Evolutionary conservation across 2,329 filamentous ascomycete genomes (phyloP), one percentile per base, ranked within the genome.

Genomic region (Ceratocystis variospora): DNA sequence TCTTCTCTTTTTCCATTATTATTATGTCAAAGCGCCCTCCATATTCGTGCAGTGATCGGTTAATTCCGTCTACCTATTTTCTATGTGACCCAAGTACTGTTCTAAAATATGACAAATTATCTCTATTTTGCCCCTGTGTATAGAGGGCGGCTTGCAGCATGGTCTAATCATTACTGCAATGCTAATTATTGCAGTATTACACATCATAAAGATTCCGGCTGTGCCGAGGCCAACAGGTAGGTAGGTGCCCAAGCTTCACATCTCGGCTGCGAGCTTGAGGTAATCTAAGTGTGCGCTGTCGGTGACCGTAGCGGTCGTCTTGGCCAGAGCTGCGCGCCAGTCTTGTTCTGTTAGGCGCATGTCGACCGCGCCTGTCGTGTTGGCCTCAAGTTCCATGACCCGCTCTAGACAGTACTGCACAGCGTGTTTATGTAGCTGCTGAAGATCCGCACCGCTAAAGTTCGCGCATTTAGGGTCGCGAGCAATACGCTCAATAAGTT

Each of bases 371-470:
- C 61, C 68, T 15, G 63, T 67, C n/a, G 69, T 55, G 45, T 71
- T 72, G 33, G 72, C 70, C 6, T 70, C 71, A 15, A 63, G 28
- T 45, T 71, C 69, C n/a, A 77, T 68, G 66, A 74, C 78, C 57
- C 76, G 73, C 61, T 74, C 72, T 15, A 80, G 72, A 2, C 84
- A 75, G 63, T 79, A 81, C 70, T 80, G 75, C 8, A 78, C 78
- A 2, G 86, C 76, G 69, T 83, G 84, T 45, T 74, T 72, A 61
- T 75, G 76, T 10, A 79, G 66, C 0, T 75, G 77, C 41, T 80
- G 79, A 48, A 87, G 74, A 71, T 87, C 85, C 0, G 85, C 85
- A 68, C 84, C 85, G 68, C 88, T 93, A 74, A 93, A 97, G 28
- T 89, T 85, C 8, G 82, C 79, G 73, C 92, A 96, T 10, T 85